Conservation (phyloP, 768 basidiomycete species). For the Suillus clintonianus region DNA sequence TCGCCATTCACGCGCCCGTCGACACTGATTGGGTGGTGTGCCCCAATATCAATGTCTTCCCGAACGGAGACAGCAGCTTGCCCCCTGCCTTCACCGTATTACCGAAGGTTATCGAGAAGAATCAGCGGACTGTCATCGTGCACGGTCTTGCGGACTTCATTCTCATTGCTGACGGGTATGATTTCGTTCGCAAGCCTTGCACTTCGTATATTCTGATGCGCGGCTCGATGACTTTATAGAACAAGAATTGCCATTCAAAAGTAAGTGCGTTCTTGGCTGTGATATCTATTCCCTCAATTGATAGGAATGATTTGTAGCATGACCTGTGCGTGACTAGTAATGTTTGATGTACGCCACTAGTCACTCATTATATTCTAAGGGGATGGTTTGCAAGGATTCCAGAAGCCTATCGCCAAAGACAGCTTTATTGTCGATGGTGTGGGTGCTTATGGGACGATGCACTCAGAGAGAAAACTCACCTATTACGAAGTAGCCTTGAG, state of each 20-base stretch:
- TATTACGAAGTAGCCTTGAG: conserved; percentile 67
- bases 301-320: conserved; percentile 30
- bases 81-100: conserved; percentile 67
- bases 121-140: conserved; percentile 61
- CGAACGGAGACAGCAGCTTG: conserved; percentile 56
- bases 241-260: conserved; percentile 61
- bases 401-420: conserved; percentile 62
- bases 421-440: conserved; percentile 72
- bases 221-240: conserved; percentile 26
- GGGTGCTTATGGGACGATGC: conserved; percentile 64
- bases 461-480: conserved; percentile 67
- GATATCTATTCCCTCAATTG: not conserved
- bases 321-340: conserved; percentile 36
- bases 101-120: conserved; percentile 78
- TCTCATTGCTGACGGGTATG: conserved; percentile 70
- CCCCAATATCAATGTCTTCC: conserved; percentile 60
- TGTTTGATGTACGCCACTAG: too few species aligned
- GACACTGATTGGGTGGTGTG: conserved; percentile 66
- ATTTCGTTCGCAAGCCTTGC: not conserved
- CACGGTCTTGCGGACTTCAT: conserved; percentile 77
- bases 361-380: conserved; percentile 1
- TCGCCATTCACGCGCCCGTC: conserved; percentile 53
- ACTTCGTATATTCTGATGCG: not conserved
- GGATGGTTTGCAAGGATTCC: conserved; percentile 61
- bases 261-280: conserved; percentile 30